Evolutionary conservation across 169 alveolate genomes (phyloP).

Genomic region (Plasmodium knowlesi): DNA sequence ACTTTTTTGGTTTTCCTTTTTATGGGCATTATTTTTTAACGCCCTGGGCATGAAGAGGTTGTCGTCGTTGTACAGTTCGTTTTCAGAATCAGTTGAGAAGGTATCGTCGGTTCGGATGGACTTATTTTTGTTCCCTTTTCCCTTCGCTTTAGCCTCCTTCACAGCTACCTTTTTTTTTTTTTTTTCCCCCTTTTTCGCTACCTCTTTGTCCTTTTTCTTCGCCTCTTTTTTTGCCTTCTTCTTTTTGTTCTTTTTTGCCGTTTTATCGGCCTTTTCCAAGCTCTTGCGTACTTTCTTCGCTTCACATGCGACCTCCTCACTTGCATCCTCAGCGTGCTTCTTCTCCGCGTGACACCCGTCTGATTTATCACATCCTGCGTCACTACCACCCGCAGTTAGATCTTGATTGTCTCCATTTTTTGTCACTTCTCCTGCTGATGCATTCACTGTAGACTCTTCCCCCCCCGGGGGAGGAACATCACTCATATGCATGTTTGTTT

Average conservation of each 20-base stretch:
- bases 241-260: neutral
- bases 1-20: neutral
- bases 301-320: neutral
- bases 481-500: neutral
- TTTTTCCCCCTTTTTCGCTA: neutral
- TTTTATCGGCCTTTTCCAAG: neutral
- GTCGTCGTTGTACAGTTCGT: slow-evolving; percentile 46
- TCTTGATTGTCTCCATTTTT: neutral
- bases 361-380: neutral
- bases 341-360: neutral
- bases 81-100: slow-evolving; percentile 4
- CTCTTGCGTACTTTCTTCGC: neutral
- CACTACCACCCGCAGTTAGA: neutral
- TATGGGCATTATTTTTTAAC: slow-evolving; percentile 16
- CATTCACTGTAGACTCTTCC: neutral
- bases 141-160: neutral
- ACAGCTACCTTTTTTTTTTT: neutral
- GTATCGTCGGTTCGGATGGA: slow-evolving; percentile 6
- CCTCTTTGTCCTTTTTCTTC: neutral
- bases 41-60: slow-evolving; percentile 54
- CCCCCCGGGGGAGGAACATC: neutral
- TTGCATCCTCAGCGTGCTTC: neutral
- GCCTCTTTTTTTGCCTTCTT: neutral
- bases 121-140: neutral
- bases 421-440: neutral